phyloP scores from a whole-genome alignment of 495 filamentous ascomycete genomes.

The Lasiosphaeria hispida region DNA sequence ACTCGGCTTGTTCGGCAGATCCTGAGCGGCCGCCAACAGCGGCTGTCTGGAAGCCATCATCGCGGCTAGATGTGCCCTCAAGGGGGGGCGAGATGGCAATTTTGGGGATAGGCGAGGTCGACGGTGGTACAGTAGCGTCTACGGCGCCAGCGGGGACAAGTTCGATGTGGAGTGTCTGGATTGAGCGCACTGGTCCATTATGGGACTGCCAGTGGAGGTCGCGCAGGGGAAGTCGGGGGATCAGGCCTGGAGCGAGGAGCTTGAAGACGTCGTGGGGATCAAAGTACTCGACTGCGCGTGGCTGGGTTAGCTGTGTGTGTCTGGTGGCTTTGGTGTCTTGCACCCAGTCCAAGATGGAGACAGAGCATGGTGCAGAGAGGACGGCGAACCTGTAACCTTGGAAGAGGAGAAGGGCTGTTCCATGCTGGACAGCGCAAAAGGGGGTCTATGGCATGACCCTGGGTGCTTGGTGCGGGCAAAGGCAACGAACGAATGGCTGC shows the following conservation, averaged over 20 bases:
- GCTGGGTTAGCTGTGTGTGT: conserved; percentile 1
- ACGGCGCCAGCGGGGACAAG: conserved; percentile 58
- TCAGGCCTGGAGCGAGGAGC: conserved; percentile 71
- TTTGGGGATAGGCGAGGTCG: conserved; percentile 35
- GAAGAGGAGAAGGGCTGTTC: conserved; percentile 64
- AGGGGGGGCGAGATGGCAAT: conserved; percentile 36
- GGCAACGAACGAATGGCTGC: background rate
- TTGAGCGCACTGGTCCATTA: conserved; percentile 82
- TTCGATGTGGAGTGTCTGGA: conserved; percentile 86
- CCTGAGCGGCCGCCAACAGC: conserved; percentile 24
- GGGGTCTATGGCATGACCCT: conserved; percentile 31
- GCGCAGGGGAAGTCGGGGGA: conserved; percentile 77
- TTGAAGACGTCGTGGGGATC: conserved; percentile 86
- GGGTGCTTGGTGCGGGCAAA: background rate
- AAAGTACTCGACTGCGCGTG: conserved; percentile 63
- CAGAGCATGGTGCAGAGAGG: background rate
- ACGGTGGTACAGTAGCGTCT: conserved; percentile 35
- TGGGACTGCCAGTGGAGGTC: conserved; percentile 98
- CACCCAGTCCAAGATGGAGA: background rate
- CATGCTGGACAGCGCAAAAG: conserved; percentile 46
- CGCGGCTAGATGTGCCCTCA: conserved; percentile 40
- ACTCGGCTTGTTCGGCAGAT: conserved; percentile 36
- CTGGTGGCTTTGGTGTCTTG: too few relatives aligned
- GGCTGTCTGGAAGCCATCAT: conserved; percentile 54
- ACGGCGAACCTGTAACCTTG: conserved; percentile 63